Percentiles rank a stretch among this genome's conserved stretches.
Evolutionary conservation across 768 basidiomycete genomes (phyloP).

Genomic region (Boletus rufocinnamomeus): DNA sequence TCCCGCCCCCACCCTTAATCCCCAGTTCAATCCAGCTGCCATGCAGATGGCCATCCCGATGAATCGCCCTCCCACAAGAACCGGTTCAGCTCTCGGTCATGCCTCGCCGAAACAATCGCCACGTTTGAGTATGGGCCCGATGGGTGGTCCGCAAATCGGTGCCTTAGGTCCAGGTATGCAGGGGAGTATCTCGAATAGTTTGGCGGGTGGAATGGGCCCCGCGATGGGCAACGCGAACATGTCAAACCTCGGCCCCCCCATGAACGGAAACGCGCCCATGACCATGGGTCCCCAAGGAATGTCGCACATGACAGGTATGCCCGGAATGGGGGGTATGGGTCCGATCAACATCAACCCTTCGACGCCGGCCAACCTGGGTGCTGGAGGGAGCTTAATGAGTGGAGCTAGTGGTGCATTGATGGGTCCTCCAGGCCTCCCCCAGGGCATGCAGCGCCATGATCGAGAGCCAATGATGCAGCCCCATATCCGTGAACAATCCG

Average conservation of each 20-base stretch:
- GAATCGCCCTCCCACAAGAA: constrained; percentile 33
- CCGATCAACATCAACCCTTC: constrained; percentile 24
- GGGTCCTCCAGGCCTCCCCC: constrained; percentile 41
- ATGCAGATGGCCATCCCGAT: constrained; percentile 28
- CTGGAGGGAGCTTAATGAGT: constrained; percentile 29
- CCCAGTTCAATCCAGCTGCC: constrained; percentile 19
- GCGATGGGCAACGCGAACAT: constrained; percentile 13
- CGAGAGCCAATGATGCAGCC: constrained; percentile 29
- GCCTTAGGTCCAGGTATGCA: constrained; percentile 16
- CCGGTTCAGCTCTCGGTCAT: constrained; percentile 32
- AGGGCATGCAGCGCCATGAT: constrained; percentile 26
- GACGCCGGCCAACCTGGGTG: constrained; percentile 20
- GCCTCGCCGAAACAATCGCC: constrained; percentile 34
- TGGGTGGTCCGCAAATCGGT: constrained; percentile 15
- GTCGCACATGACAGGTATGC: constrained; percentile 18
- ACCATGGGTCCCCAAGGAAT: constrained; percentile 20
- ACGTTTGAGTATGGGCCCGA: constrained; percentile 20
- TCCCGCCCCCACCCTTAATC: constrained; percentile 8
- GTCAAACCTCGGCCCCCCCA: constrained; percentile 12
- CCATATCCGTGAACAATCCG: constrained; percentile 29
- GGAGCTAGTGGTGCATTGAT: constrained; percentile 38
- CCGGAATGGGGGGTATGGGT: constrained; percentile 20
- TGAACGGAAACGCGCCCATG: constrained; percentile 23
- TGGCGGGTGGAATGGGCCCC: constrained; percentile 18
- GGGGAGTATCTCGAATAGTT: constrained; percentile 14